Base-by-base conservation (phyloP, 176 grass and related monocot species). In the Areca catechu region DNA sequence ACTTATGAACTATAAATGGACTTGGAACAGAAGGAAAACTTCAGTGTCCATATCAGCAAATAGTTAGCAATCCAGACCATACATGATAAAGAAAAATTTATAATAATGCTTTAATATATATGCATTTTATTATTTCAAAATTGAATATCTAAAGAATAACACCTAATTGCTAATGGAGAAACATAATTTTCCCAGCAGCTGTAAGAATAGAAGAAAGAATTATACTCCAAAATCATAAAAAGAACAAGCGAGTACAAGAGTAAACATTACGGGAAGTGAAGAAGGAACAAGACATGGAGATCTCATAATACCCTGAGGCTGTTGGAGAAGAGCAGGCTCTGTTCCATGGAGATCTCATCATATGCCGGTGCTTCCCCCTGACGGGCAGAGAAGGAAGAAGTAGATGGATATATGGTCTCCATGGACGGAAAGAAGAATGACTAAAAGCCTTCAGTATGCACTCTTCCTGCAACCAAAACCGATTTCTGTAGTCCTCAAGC, bases 251-350 rank as follows among this genome's bases (percentile, higher is more conserved):
- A 70, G 56, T 70, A 55, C 16, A 51, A 20, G 25, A 65, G 17
- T 57, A 58, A 56, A 19, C 17, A 29, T 29, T 29, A 29, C 6
- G 5, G 27, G 27, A 29, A 29, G 27, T 29, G 27, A 29, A 29
- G 27, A 28, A 28, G 27, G 6, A 29, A 54, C 15, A 20, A 1
- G 55, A 55, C 34, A 29, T 15, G 7, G 51, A 54, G 48, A 47
- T 48, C 24, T 53, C n/a, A 16, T 34, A 92, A 16, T 34, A 92
- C 88, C 89, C 85, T 85, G 66, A 95, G 84, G 71, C 84, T 88
- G 67, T 95, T 80, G 16, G 80, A 79, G 80, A 95, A 95, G 50
- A 88, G 89, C 60, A 88, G 50, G 28, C 80, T 79, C 70, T 95
- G 77, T 54, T 88, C 77, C 75, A 71, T 61, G 51, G 77, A 88